Evolutionary conservation across 495 filamentous ascomycete species (phyloP).

Genomic region (Penicillium samsonianum): DNA sequence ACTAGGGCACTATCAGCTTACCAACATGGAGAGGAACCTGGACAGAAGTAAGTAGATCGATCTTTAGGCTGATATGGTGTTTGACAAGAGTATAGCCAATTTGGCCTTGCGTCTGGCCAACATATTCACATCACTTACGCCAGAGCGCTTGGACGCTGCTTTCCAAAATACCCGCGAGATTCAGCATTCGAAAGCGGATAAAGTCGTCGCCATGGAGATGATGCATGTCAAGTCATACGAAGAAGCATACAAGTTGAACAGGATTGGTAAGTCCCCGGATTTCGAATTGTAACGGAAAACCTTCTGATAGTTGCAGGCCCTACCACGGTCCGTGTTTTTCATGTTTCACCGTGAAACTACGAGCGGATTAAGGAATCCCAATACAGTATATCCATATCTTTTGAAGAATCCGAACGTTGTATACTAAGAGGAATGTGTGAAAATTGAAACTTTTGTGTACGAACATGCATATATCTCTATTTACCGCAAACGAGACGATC

Average conservation of each 20-base stretch:
- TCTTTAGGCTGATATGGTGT: background rate
- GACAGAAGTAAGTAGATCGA: background rate
- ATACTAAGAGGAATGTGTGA: too few relatives aligned
- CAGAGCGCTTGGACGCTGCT: conserved; percentile 3
- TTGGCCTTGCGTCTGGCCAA: background rate
- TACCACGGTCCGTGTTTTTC: background rate
- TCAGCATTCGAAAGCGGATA: background rate
- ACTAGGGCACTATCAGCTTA: too few relatives aligned
- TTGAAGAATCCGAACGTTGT: background rate
- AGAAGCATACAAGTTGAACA: background rate
- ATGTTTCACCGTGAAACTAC: background rate
- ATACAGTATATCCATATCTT: too few relatives aligned
- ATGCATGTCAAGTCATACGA: background rate
- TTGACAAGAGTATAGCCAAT: background rate
- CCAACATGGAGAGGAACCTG: background rate
- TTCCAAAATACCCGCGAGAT: background rate
- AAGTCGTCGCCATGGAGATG: background rate
- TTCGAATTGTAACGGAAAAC: background rate
- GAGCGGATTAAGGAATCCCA: background rate
- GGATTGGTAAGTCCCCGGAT: background rate
- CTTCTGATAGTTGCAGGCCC: background rate
- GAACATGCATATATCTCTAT: too few relatives aligned
- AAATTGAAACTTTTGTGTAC: too few relatives aligned
- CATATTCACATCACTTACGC: background rate
- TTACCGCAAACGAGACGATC: too few relatives aligned